Percentiles rank a stretch among this genome's conserved stretches.
Evolutionary conservation across 306 rosid genomes (phyloP).

Genomic region (Acacia melanoxylon): DNA sequence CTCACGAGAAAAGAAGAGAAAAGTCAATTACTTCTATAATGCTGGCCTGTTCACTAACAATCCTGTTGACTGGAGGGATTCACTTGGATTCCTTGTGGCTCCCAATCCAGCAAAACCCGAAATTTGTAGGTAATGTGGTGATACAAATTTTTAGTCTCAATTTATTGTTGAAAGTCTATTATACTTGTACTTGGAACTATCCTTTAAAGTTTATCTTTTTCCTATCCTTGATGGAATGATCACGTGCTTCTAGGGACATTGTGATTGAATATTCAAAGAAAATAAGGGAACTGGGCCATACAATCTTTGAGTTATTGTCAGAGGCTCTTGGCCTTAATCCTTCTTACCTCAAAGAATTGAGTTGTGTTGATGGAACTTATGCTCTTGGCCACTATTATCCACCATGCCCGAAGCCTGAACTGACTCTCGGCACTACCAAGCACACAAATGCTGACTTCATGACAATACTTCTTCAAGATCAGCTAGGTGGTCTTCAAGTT

Average conservation of each 20-base stretch:
- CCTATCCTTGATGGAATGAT: no score
- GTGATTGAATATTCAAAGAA: constrained; percentile 37
- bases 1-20: not conserved
- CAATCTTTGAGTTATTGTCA: constrained; percentile 51
- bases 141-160: not conserved
- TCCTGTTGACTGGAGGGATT: constrained; percentile 56
- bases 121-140: constrained; percentile 33
- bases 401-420: constrained; percentile 52
- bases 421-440: constrained; percentile 42
- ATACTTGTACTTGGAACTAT: no score
- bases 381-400: constrained; percentile 47
- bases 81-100: constrained; percentile 33
- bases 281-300: constrained; percentile 31
- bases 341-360: constrained; percentile 33
- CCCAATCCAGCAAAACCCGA: constrained; percentile 41
- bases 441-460: constrained; percentile 49
- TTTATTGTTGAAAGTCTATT: no score
- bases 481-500: constrained; percentile 47
- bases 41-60: constrained; percentile 30
- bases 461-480: constrained; percentile 51
- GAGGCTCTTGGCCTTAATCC: constrained; percentile 45
- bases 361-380: constrained; percentile 36
- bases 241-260: not conserved
- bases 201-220: no score
- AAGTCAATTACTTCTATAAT: constrained; percentile 35